These are phyloP conservation scores for Diospyros lotus DNA, from an alignment of 148 eudicot genomes.

Conservation along the genomic window DNA sequence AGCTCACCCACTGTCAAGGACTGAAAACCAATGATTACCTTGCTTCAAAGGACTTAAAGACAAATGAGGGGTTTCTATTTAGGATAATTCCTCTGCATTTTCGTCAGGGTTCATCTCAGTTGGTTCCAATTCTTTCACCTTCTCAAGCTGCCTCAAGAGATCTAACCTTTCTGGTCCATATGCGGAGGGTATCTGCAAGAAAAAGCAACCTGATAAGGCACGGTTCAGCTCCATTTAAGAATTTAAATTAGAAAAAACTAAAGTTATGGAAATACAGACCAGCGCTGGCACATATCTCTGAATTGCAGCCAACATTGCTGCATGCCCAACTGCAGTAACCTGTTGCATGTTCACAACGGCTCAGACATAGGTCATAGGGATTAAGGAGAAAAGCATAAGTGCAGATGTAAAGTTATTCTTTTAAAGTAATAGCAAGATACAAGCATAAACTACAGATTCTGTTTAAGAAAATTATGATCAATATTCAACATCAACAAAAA, in stretches of 20 bases:
- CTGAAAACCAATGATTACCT: conserved; percentile 12
- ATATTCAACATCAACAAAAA: neutral
- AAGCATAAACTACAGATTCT: neutral
- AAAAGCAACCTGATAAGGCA: neutral
- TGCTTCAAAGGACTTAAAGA: neutral
- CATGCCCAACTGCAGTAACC: conserved; percentile 99
- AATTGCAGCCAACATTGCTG: conserved; percentile 96
- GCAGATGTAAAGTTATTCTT: neutral
- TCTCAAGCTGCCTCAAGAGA: conserved; percentile 86
- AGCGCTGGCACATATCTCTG: conserved; percentile 87
- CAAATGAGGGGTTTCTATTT: neutral
- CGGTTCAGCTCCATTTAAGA: conserved; percentile 8
- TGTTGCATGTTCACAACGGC: conserved; percentile 26
- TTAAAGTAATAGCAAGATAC: neutral
- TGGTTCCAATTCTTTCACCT: conserved; percentile 69
- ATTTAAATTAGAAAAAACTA: neutral
- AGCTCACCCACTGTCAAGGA: conserved; percentile 39
- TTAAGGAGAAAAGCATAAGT: neutral
- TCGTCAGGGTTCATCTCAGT: conserved; percentile 43
- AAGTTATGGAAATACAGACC: conserved; percentile 38
- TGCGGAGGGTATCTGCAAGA: conserved; percentile 80
- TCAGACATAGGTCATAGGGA: neutral
- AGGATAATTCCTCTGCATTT: conserved; percentile 42
- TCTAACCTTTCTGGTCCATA: conserved; percentile 84
- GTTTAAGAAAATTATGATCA: neutral